phyloP scores from a whole-genome alignment of 1,139 yeast genomes.

The Meyerozyma carpophila region DNA sequence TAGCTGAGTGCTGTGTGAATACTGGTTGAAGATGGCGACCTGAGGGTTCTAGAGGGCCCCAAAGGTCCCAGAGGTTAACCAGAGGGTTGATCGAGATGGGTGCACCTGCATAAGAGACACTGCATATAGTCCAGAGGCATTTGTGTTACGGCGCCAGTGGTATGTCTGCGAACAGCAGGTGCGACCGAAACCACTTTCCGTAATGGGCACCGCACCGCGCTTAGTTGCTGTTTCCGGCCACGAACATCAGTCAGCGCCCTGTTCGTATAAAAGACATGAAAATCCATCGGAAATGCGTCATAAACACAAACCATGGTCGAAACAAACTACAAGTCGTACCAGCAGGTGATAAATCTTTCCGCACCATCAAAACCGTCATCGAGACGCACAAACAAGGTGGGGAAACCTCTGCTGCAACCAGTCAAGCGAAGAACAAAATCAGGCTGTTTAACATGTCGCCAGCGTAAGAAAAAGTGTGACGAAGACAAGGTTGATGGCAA shows the following conservation, averaged over 20 bases:
- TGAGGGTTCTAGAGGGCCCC: too few relatives aligned
- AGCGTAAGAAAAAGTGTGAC: constrained; percentile 69
- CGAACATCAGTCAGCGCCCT: background rate
- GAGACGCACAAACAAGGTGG: constrained; percentile 2
- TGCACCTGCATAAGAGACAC: too few relatives aligned
- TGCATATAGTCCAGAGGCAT: too few relatives aligned
- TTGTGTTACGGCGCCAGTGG: background rate
- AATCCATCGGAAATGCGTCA: background rate
- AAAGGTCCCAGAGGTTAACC: too few relatives aligned
- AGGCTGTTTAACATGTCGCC: constrained; percentile 71
- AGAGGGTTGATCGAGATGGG: too few relatives aligned
- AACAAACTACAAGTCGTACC: constrained; percentile 33
- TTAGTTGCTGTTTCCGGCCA: background rate
- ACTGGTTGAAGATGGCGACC: too few relatives aligned
- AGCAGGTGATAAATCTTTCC: constrained; percentile 36
- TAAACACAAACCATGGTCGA: background rate
- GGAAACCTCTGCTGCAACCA: constrained; percentile 9
- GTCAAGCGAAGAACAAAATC: constrained; percentile 51
- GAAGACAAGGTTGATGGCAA: constrained; percentile 46
- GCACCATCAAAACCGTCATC: constrained; percentile 15
- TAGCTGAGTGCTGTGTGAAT: background rate
- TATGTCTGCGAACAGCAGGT: background rate
- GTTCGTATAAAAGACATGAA: background rate
- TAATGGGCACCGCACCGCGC: background rate
- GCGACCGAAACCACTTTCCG: background rate